Conservation (phyloP, 2,329 filamentous ascomycete species). For the Arthrobotrys entomopaga region DNA sequence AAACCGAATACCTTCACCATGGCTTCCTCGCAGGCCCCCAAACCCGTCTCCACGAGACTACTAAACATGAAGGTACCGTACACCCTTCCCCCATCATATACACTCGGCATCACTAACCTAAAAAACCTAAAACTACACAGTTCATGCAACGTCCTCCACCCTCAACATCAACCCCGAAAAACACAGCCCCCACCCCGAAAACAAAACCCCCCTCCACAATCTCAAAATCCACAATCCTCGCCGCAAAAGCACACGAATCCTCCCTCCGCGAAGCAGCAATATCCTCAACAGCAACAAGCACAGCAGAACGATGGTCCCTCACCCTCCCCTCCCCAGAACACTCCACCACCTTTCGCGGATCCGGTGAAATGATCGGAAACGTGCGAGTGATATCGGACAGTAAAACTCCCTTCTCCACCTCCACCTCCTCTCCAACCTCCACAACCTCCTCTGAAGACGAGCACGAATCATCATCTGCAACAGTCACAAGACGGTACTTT, state of each 20-base stretch:
- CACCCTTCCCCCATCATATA: background rate
- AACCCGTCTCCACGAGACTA: constrained; percentile 45
- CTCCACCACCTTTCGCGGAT: constrained; percentile 22
- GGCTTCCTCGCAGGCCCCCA: constrained; percentile 36
- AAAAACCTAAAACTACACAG: constrained; percentile 9
- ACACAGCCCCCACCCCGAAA: constrained; percentile 20
- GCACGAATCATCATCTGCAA: background rate
- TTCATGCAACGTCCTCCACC: constrained; percentile 50
- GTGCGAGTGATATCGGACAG: constrained; percentile 16
- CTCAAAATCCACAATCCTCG: constrained; percentile 37
- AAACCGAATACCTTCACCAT: background rate
- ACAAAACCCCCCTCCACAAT: constrained; percentile 2
- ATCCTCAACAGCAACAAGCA: constrained; percentile 8
- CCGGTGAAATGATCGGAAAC: constrained; percentile 33
- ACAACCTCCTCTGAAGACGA: background rate
- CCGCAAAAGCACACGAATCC: constrained; percentile 27
- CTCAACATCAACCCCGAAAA: background rate
- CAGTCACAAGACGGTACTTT: constrained; percentile 31
- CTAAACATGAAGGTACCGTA: constrained; percentile 51
- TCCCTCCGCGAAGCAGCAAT: constrained; percentile 42
- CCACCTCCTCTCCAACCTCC: background rate
- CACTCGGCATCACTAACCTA: background rate
- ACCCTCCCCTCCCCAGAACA: constrained; percentile 17
- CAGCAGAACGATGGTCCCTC: constrained; percentile 37
- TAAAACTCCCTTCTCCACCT: too few species aligned